Evolutionary conservation across 345 rosid genomes (phyloP).

Genomic region (Lenwebbia sp.): DNA sequence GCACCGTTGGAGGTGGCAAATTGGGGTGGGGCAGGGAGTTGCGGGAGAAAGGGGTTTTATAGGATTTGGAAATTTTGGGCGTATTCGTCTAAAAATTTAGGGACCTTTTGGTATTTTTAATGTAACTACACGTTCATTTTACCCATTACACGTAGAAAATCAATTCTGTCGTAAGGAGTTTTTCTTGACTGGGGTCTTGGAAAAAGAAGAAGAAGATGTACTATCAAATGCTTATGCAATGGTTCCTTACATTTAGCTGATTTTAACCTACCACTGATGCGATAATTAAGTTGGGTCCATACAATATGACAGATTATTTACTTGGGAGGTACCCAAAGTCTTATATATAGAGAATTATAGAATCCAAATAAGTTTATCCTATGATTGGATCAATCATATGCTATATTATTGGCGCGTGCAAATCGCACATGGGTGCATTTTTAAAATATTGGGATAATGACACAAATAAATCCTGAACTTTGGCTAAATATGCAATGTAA

Average conservation of each 20-base stretch:
- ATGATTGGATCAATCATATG: background rate
- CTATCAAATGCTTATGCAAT: background rate
- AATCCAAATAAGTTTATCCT: background rate
- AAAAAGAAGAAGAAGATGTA: background rate
- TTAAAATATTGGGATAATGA: background rate
- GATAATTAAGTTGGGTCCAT: background rate
- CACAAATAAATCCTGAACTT: too few species aligned
- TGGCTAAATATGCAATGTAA: too few species aligned
- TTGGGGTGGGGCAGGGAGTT: background rate
- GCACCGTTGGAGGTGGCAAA: background rate
- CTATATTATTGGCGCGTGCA: background rate
- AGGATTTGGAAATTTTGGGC: too few species aligned
- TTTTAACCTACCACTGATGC: background rate
- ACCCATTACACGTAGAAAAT: background rate
- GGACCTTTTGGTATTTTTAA: background rate
- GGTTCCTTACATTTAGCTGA: background rate
- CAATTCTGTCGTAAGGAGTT: background rate
- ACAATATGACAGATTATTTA: background rate
- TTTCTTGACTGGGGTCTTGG: background rate
- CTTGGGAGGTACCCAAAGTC: background rate
- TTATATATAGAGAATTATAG: background rate
- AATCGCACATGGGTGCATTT: background rate
- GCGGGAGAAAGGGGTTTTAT: background rate
- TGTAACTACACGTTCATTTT: background rate
- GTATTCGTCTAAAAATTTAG: too few species aligned